Evolutionary conservation across 2,329 filamentous ascomycete genomes (phyloP), one percentile per base, ranked within the genome.

Genomic region (Exophiala lecanii-corni): DNA sequence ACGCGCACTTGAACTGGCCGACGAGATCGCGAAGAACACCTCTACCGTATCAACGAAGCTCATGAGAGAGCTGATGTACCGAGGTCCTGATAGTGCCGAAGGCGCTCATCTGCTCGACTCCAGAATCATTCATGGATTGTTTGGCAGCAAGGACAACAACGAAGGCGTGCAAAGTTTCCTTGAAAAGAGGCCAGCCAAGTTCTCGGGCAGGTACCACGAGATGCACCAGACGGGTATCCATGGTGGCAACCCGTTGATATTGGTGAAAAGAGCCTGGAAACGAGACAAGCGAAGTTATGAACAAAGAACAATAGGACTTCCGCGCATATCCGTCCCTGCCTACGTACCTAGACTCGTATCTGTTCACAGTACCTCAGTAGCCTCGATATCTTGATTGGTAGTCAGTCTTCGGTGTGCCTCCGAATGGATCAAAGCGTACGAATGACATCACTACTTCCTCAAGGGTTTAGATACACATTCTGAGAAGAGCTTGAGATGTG

Each of bases 1-100:
- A 1, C 73, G 78, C 2, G 84, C 84, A 7, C 63, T 89, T 30
- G 75, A 76, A 56, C 65, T 87, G 19, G 84, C 84, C 1, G 70
- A 72, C 16, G 82, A 86, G 39, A 75, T 87, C 33, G 81, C 78
- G 1, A 65, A 66, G 54, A 84, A 86, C 54, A 81, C 81, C 18
- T 85, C 81, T 54, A 65, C 66, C 1, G 75, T 87, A 19, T 76
- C 78, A 19, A 78, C 76, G 6, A 72, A 76, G 51, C 57, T 87
- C 43, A 88, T 86, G 75, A 76, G 78, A 57, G 84, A 87, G 56
- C 62, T 89, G 68, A 81, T 89, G 69, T 86, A 75, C 58, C 57
- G 65, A 6, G 62, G 64, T 2, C 59, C 65, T 2, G 69, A 65
- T 13, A 78, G 72, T 16, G 75, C 83, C 0, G 85, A 89, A 65